Evolutionary conservation across 441 rosid species (phyloP).

Genomic region (Erodium moschatum): DNA sequence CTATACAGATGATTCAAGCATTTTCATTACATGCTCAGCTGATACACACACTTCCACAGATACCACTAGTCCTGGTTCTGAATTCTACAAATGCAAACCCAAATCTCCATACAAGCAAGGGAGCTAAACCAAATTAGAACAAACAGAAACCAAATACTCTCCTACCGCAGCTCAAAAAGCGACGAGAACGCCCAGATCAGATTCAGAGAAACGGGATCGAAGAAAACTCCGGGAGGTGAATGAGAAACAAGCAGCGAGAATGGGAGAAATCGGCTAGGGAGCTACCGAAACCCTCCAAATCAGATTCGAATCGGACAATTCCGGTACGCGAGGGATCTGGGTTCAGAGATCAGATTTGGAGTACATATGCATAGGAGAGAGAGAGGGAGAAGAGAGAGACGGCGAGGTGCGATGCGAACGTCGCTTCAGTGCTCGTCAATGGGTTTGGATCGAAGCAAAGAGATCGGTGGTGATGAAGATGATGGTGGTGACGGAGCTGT

Average conservation of each 20-base stretch:
- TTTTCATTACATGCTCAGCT: not conserved
- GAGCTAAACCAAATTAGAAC: not conserved
- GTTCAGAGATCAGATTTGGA: not conserved
- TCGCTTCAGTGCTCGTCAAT: not conserved
- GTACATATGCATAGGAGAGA: not conserved
- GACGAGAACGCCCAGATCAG: not conserved
- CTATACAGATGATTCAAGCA: not conserved
- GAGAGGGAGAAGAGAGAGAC: not conserved
- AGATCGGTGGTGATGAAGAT: not conserved
- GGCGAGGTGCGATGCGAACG: not conserved
- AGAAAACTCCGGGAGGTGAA: not conserved
- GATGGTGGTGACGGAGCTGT: constrained; percentile 6
- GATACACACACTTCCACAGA: not conserved
- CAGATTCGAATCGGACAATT: constrained; percentile 4
- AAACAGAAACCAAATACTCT: not conserved
- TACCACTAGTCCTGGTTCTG: not conserved
- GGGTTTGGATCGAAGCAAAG: not conserved
- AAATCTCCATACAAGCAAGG: not conserved
- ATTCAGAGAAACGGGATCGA: not conserved
- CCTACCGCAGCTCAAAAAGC: constrained; percentile 1
- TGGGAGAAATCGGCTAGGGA: not conserved
- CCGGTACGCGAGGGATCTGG: constrained; percentile 2
- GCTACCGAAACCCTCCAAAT: not conserved
- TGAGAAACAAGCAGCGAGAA: not conserved
- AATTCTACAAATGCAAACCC: not conserved